These are phyloP conservation scores for Myrica gale DNA, from an alignment of 306 rosid genomes.

Conservation along the genomic window DNA sequence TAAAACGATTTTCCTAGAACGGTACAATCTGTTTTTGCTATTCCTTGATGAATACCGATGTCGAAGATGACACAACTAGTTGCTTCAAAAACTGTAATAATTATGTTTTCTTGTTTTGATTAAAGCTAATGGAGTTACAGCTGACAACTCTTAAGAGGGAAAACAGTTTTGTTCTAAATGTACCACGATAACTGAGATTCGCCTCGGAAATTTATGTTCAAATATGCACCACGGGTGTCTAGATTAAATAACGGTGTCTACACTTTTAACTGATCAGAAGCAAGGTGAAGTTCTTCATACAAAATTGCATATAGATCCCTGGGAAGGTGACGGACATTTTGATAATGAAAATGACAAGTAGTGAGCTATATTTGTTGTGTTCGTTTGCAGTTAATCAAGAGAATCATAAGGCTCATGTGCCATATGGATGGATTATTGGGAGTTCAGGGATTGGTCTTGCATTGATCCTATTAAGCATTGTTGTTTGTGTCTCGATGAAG, in stretches of 20 bases:
- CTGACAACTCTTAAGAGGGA: background rate
- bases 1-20: background rate
- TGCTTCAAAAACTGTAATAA: background rate
- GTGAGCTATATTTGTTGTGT: background rate
- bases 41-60: background rate
- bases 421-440: slow-evolving; percentile 83
- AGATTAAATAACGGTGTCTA: slow-evolving; percentile 5
- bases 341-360: background rate
- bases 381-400: slow-evolving; percentile 48
- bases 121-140: slow-evolving; percentile 8
- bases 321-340: background rate
- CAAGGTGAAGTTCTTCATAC: slow-evolving; percentile 5
- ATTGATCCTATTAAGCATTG: slow-evolving; percentile 53
- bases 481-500: slow-evolving; percentile 55
- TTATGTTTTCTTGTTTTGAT: background rate
- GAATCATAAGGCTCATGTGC: slow-evolving; percentile 61
- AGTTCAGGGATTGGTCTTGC: slow-evolving; percentile 66
- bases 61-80: background rate
- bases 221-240: background rate
- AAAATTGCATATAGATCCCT: background rate
- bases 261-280: background rate
- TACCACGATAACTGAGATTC: background rate
- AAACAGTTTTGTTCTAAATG: background rate
- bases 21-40: background rate
- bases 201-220: background rate